These are phyloP conservation scores for Colletotrichum lini DNA, from an alignment of 2,329 filamentous ascomycete species.

Conservation along the genomic window DNA sequence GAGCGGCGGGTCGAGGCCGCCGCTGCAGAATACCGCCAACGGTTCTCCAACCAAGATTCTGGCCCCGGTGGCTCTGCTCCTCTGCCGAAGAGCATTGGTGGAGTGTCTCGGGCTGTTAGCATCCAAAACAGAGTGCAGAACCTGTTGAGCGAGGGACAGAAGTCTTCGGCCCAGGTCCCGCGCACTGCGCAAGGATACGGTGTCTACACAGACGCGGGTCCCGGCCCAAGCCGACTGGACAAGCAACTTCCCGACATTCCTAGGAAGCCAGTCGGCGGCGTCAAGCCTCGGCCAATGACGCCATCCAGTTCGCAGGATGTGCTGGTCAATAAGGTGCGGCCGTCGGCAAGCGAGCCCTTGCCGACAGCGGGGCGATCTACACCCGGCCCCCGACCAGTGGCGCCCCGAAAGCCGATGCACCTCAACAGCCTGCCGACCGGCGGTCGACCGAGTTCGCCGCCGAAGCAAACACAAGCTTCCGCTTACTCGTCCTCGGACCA, in stretches of 20 bases:
- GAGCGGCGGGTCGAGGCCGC: constrained; percentile 91
- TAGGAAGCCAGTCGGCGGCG: constrained; percentile 64
- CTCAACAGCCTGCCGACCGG: constrained; percentile 69
- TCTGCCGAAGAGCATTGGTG: constrained; percentile 69
- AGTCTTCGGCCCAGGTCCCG: constrained; percentile 69
- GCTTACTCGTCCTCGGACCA: constrained; percentile 51
- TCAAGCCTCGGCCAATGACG: constrained; percentile 50
- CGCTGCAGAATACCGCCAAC: constrained; percentile 87
- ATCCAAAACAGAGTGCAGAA: constrained; percentile 95
- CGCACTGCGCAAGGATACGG: constrained; percentile 91
- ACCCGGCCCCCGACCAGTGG: constrained; percentile 59
- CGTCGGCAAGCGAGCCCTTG: constrained; percentile 46
- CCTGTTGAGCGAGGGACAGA: constrained; percentile 83
- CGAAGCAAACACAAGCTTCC: constrained; percentile 53
- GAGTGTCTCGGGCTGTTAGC: constrained; percentile 77
- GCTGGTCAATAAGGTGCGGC: constrained; percentile 43
- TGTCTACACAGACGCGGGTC: constrained; percentile 77
- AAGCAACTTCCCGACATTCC: constrained; percentile 61
- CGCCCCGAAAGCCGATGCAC: constrained; percentile 74
- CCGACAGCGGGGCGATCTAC: constrained; percentile 43
- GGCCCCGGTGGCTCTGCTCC: constrained; percentile 55
- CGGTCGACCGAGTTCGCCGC: constrained; percentile 59
- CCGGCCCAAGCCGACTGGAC: constrained; percentile 54
- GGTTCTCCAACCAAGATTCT: constrained; percentile 71
- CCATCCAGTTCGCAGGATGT: constrained; percentile 43